A percentile compares a stretch with the other conserved stretches of the same genome.
Evolutionary conservation across 2,329 filamentous ascomycete species (phyloP).

Genomic region (Emericellopsis cladophorae): DNA sequence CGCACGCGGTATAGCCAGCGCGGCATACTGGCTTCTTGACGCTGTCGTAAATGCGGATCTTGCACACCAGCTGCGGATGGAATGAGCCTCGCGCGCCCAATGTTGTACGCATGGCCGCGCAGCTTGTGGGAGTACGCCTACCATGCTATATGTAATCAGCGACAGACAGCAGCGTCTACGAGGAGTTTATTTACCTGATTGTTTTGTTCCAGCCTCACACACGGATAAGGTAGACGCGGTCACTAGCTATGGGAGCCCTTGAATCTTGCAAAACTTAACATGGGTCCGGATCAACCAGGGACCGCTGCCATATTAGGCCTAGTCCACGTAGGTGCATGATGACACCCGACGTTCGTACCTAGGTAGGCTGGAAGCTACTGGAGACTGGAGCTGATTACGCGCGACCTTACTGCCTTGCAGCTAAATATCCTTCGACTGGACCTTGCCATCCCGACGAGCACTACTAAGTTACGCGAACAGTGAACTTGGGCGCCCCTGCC

Average conservation of each 20-base stretch:
- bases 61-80: constrained; percentile 7
- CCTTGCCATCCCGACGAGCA: neutral
- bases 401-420: constrained; percentile 10
- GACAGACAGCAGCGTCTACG: no score
- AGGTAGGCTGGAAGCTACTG: constrained; percentile 1
- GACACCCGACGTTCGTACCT: neutral
- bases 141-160: constrained; percentile 5
- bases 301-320: neutral
- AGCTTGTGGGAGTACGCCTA: constrained; percentile 5
- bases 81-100: constrained; percentile 6
- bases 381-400: constrained; percentile 8
- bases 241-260: neutral
- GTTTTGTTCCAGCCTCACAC: neutral
- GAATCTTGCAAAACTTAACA: neutral
- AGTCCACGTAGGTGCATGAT: neutral
- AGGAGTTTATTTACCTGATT: no score
- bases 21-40: constrained; percentile 10
- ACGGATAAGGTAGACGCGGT: no score
- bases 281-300: constrained; percentile 3
- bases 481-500: neutral
- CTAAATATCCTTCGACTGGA: neutral
- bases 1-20: constrained; percentile 7
- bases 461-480: neutral
- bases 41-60: constrained; percentile 14
- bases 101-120: constrained; percentile 12